Evolutionary conservation across 495 filamentous ascomycete species (phyloP), one percentile per base, ranked within the genome.

Genomic region (Penicillium cinerascens): DNA sequence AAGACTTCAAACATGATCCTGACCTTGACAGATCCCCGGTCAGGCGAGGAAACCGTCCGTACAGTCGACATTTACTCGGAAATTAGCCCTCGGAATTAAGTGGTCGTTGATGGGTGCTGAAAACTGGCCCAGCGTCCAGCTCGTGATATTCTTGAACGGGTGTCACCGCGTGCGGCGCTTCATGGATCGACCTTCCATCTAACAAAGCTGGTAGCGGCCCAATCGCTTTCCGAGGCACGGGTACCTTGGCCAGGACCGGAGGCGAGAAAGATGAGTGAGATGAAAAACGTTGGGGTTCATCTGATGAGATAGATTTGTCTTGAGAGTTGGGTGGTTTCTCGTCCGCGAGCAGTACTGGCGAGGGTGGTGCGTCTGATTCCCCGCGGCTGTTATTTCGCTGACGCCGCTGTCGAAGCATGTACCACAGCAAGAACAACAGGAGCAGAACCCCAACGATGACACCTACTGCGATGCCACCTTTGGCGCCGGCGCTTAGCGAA

Each of bases 401-500:
- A 37, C 63, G 50, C 1, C 61, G 51, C n/a, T 43, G 55, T 2
- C 58, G 49, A 13, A 65, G 21, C 0, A 64, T 23, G 10, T 57
- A 51, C 67, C 65, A 70, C 1, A 65, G 20, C 4, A 64, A 16
- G 0, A 65, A 10, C 1, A 66, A 1, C n/a, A 71, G 46, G 18
- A 72, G 41, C 3, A 68, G n/a, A 15, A 70, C 61, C 16, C 36
- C 44, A 6, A 66, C 27, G 17, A 72, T 56, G n/a, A 65, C 63
- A 5, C 50, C 66, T 7, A 64, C 54, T 17, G 64, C 63, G 10
- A 73, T 68, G 0, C 69, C 69, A 1, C 56, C 68, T 49, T 66
- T 71, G 11, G 63, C 62, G 22, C 64, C 68, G 22, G 58, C 46
- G 35, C 61, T 60, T 4, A 71, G 60, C 13, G 47, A 44, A 1